phyloP scores from a whole-genome alignment of 2,329 filamentous ascomycete genomes.

The Fusarium sp. region DNA sequence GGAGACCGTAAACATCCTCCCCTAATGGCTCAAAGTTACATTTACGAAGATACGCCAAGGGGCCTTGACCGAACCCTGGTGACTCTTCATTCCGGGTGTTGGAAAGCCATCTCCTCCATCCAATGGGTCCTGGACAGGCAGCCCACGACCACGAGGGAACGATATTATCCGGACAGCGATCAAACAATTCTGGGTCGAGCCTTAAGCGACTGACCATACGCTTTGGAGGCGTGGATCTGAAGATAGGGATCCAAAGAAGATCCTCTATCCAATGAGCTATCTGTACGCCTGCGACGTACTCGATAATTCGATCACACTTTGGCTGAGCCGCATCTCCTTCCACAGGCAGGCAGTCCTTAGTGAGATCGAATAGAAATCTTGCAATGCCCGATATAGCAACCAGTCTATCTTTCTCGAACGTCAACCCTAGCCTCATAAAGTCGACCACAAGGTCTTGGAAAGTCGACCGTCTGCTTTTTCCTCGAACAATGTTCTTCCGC shows the following conservation, averaged over 20 bases:
- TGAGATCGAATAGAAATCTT: not conserved
- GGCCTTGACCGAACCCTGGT: not conserved
- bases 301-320: not conserved
- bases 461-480: fast-evolving
- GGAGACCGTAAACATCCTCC: not conserved
- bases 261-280: not conserved
- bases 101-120: not conserved
- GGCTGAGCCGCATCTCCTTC: not conserved
- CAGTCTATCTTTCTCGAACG: slow-evolving; percentile 1
- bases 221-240: too few relatives aligned
- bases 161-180: not conserved
- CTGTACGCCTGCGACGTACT: not conserved
- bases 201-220: too few relatives aligned
- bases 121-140: not conserved
- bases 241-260: not conserved
- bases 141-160: slow-evolving; percentile 9
- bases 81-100: too few relatives aligned
- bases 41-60: not conserved
- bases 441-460: not conserved
- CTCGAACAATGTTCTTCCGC: not conserved
- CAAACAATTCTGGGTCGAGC: not conserved
- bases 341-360: not conserved
- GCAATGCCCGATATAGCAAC: not conserved
- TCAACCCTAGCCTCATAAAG: not conserved
- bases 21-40: not conserved